Evolutionary conservation across 441 rosid species (phyloP).

Genomic region (Adansonia grandidieri): DNA sequence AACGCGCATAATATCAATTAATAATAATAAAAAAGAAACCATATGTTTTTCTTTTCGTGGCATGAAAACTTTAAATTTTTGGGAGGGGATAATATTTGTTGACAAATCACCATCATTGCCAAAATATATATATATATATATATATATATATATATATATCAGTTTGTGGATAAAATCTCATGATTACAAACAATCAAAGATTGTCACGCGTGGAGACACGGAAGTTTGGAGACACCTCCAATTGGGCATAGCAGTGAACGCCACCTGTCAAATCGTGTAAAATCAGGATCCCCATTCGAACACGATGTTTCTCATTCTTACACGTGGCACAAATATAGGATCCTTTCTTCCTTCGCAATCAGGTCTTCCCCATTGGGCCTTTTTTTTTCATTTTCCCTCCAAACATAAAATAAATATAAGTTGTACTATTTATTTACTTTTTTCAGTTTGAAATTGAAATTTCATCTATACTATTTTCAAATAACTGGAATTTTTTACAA

Average conservation of each 20-base stretch:
- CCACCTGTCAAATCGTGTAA: background rate
- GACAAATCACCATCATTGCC: background rate
- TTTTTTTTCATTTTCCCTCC: background rate
- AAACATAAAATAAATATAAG: too few species aligned
- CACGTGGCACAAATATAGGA: background rate
- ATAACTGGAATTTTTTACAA: too few species aligned
- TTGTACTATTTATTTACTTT: too few species aligned
- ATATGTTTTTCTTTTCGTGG: background rate
- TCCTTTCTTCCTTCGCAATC: background rate
- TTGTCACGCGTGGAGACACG: background rate
- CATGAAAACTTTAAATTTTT: background rate
- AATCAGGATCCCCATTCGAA: background rate
- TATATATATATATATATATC: background rate
- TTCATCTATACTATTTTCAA: too few species aligned
- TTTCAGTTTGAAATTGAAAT: background rate
- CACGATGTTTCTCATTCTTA: background rate
- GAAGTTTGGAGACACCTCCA: background rate
- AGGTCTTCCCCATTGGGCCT: background rate
- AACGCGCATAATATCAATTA: background rate
- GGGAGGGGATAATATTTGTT: background rate
- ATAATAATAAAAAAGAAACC: background rate
- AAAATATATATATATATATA: background rate
- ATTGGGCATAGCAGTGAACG: background rate
- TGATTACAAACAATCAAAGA: too few species aligned
- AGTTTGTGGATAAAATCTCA: background rate